phyloP scores from a whole-genome alignment of 306 rosid genomes.

The Lathyrus oleraceus region DNA sequence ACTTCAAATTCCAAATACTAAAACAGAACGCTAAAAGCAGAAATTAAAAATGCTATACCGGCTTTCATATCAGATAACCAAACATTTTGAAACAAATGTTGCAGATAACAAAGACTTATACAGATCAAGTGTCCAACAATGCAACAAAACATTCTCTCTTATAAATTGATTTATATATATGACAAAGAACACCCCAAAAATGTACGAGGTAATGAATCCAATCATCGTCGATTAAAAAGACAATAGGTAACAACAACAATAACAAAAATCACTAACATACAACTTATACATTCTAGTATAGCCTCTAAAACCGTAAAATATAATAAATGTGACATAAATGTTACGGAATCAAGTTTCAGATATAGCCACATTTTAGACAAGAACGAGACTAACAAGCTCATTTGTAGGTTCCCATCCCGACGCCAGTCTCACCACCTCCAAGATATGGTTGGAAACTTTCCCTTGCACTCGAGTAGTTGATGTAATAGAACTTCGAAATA shows the following conservation, averaged over 20 bases:
- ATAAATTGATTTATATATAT: constrained; percentile 31
- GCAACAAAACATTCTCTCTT: constrained; percentile 24
- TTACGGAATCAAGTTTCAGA: constrained; percentile 35
- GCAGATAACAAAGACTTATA: no score
- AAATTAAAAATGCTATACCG: no score
- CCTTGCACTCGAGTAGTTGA: constrained; percentile 81
- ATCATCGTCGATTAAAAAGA: constrained; percentile 3
- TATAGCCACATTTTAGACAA: constrained; percentile 38
- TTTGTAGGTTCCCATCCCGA: constrained; percentile 88
- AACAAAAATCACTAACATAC: constrained; percentile 30
- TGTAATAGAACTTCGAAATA: constrained; percentile 71
- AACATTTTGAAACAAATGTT: no score
- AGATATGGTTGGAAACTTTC: constrained; percentile 70
- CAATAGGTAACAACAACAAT: constrained; percentile 22
- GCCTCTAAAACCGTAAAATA: constrained; percentile 25
- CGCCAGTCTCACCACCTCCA: constrained; percentile 68
- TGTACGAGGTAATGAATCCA: constrained; percentile 21
- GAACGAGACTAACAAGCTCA: constrained; percentile 39
- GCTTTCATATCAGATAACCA: no score
- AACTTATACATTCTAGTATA: constrained; percentile 38
- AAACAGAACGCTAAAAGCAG: no score
- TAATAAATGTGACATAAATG: constrained; percentile 42
- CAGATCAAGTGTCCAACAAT: neutral
- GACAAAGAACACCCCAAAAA: constrained; percentile 29
- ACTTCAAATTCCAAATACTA: no score